phyloP scores from a whole-genome alignment of 78 protist species.

The Trichosphaerium sp. region DNA sequence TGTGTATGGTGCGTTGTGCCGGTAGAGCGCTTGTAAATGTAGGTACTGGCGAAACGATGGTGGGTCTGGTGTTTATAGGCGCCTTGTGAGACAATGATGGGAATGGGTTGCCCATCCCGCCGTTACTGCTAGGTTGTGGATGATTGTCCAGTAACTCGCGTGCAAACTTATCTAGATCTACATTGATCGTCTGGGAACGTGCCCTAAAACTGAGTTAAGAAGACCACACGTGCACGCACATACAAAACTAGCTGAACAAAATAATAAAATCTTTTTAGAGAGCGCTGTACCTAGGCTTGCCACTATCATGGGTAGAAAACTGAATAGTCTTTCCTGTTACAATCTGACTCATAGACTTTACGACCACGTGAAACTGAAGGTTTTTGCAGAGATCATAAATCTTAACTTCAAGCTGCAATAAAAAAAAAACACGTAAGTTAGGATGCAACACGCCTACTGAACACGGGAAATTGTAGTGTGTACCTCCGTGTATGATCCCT shows the following conservation, averaged over 20 bases:
- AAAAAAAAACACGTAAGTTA: no score
- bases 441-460: no score
- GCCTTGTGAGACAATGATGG: no score
- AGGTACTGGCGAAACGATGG: no score
- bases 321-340: background rate
- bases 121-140: no score
- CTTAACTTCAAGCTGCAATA: background rate
- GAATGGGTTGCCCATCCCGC: no score
- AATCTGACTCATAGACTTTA: background rate
- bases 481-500: no score
- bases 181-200: background rate
- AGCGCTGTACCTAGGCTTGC: background rate
- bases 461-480: no score
- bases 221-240: background rate
- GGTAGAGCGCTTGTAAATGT: no score
- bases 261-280: background rate
- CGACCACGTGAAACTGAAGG: background rate
- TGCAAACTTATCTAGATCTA: background rate
- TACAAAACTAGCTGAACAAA: background rate
- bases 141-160: background rate
- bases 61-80: no score
- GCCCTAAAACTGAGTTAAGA: background rate
- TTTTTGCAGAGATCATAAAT: background rate
- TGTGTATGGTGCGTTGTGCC: no score
- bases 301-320: background rate